phyloP scores from a whole-genome alignment of 441 rosid genomes.

The Eutrema salsugineum region DNA sequence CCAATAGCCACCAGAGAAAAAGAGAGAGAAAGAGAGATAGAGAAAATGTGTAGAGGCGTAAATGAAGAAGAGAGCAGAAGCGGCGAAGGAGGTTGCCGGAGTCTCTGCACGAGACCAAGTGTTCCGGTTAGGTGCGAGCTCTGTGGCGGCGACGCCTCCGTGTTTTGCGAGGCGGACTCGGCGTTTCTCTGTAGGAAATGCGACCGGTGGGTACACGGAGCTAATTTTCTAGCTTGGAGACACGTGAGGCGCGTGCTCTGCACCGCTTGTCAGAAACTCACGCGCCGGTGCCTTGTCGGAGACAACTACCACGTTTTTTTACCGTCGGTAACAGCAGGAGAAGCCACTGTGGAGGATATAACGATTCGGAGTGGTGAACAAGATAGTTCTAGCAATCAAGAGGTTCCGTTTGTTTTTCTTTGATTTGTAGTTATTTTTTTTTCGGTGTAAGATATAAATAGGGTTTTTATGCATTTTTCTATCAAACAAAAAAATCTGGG shows the following conservation, averaged over 20 bases:
- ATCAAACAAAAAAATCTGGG: not conserved
- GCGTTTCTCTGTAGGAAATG: conserved; percentile 71
- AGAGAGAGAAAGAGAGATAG: not conserved
- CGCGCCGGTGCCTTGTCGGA: conserved; percentile 57
- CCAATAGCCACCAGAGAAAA: not conserved
- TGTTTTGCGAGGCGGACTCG: conserved; percentile 81
- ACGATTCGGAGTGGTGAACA: conserved; percentile 11
- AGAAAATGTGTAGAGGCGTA: conserved; percentile 57
- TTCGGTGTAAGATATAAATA: conserved; percentile 1
- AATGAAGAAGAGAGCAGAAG: conserved; percentile 25
- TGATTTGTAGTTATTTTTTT: conserved; percentile 27
- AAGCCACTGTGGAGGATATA: conserved; percentile 12
- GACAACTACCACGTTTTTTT: conserved; percentile 42
- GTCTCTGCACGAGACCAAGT: not conserved
- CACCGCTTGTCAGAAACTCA: conserved; percentile 54
- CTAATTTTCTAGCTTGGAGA: conserved; percentile 77
- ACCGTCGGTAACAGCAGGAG: conserved; percentile 13
- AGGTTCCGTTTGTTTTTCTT: conserved; percentile 46
- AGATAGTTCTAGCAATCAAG: conserved; percentile 21
- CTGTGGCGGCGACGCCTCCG: conserved; percentile 49
- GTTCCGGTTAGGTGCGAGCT: conserved; percentile 50
- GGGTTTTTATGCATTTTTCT: conserved; percentile 20
- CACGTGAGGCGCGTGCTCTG: conserved; percentile 76
- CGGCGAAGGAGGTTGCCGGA: conserved; percentile 12
- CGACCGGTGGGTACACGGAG: conserved; percentile 72